A percentile compares a stretch with the other conserved stretches of the same genome.
Evolutionary conservation across 495 filamentous ascomycete species (phyloP).

Genomic region (Sporormia fimetaria): DNA sequence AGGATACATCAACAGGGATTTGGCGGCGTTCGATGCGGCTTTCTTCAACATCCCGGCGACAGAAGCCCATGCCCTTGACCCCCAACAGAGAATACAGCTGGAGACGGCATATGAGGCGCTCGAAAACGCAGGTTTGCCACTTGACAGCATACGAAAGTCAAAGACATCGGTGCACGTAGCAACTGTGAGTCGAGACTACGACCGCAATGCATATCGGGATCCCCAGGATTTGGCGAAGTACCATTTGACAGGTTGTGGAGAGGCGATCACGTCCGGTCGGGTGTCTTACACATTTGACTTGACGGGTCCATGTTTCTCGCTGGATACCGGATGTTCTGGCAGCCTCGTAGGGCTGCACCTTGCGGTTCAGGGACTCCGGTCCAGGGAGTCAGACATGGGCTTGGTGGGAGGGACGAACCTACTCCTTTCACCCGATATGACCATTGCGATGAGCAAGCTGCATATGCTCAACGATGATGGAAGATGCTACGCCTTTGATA

Average conservation of each 20-base stretch:
- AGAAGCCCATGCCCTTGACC: slow-evolving; percentile 1
- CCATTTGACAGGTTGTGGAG: not conserved
- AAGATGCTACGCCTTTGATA: slow-evolving; percentile 30
- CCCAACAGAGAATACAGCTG: not conserved
- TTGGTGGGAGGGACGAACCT: not conserved
- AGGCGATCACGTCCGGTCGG: slow-evolving; percentile 1
- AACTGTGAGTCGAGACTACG: slow-evolving; percentile 2
- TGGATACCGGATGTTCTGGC: slow-evolving; percentile 11
- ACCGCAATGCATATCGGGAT: not conserved
- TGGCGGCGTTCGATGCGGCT: not conserved
- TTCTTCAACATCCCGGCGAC: not conserved
- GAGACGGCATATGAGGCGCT: slow-evolving; percentile 4
- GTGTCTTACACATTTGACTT: slow-evolving; percentile 8
- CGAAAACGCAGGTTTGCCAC: slow-evolving; percentile 2
- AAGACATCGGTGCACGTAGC: slow-evolving; percentile 4
- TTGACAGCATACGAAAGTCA: not conserved
- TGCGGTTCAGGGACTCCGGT: not conserved
- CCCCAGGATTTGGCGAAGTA: not conserved
- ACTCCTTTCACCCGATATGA: not conserved
- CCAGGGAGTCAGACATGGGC: not conserved
- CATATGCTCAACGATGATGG: not conserved
- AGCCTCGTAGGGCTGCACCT: slow-evolving; percentile 8
- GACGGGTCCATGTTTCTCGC: slow-evolving; percentile 5
- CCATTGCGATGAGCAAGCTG: not conserved
- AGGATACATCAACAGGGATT: slow-evolving; percentile 1